Evolutionary conservation across 1,139 yeast genomes (phyloP), one percentile per base, ranked within the genome.

Genomic region (Candida sp.): DNA sequence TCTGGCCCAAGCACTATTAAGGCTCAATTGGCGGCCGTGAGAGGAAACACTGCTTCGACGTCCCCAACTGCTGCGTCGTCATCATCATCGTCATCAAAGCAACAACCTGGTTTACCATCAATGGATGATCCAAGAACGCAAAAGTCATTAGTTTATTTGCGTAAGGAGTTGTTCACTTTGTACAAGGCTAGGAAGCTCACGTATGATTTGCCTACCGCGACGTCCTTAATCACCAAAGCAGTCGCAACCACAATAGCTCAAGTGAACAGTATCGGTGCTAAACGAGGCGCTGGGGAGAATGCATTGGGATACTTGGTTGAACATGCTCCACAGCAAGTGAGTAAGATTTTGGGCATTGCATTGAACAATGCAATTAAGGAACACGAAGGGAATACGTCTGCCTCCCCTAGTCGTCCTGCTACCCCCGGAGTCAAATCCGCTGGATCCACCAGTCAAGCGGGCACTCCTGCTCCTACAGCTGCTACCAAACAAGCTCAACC

Each of bases 181-280:
- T 88, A 91, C 42, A 87, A 86, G 62, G 88, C 88, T 49, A 75
- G 92, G 54, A 86, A 84, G 56, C 78, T 88, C 57, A 65, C 79
- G 1, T 83, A 85, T 56, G 87, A 86, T 55, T 86, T 88, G 45
- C 88, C 85, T 31, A 84, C 89, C 1, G 88, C 91, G 39, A 88
- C 94, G 0, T 90, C 85, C 53, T 84, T 91, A 51, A 78, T 92
- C 59, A 91, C 97, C n/a, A 92, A 89, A 61, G 97, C 97, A 0
- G 77, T 92, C 58, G 97, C 97, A 3, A 89, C 93, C 71, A 93
- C 97, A 0, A 91, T 92, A 55, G 93, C 96, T 2, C 97, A 88
- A 66, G 93, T 88, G 4, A 87, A 89, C 54, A 90, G 88, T 56
- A 93, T 93, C 23, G 97, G 97, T 0, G 88, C 90, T 58, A 87